Conservation (phyloP, 495 filamentous ascomycete species). For the Hypoxylon rickii region DNA sequence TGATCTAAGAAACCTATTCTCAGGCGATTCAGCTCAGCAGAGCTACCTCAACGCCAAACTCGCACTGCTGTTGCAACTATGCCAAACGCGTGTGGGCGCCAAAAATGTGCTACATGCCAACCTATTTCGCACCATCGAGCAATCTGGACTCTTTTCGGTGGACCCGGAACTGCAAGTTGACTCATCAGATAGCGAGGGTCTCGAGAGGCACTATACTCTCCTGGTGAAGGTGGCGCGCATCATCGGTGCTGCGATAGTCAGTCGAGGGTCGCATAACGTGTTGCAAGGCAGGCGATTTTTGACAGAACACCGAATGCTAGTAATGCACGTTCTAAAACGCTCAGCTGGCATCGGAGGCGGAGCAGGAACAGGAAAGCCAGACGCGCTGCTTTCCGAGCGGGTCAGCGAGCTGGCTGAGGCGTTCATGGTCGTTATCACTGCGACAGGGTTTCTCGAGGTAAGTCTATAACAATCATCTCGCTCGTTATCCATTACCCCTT, state of each 20-base stretch:
- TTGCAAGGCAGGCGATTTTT: conserved; percentile 77
- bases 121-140: conserved; percentile 80
- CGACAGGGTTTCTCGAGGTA: conserved; percentile 66
- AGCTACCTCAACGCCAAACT: conserved; percentile 76
- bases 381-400: conserved; percentile 47
- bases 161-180: conserved; percentile 84
- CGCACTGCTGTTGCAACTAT: conserved; percentile 80
- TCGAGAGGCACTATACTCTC: conserved; percentile 81
- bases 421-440: conserved; percentile 60
- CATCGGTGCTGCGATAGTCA: conserved; percentile 76
- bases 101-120: conserved; percentile 81
- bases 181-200: conserved; percentile 62
- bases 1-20: conserved; percentile 29
- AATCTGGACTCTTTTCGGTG: conserved; percentile 80
- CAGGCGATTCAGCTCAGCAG: conserved; percentile 42
- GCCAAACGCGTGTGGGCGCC: conserved; percentile 78
- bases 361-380: conserved; percentile 32
- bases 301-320: conserved; percentile 73
- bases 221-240: conserved; percentile 81
- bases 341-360: conserved; percentile 75
- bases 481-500: no score
- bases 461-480: conserved; percentile 33
- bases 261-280: conserved; percentile 80
- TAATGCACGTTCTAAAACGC: conserved; percentile 90
- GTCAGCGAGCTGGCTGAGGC: conserved; percentile 61